These are phyloP conservation scores for Fusarium sp. DNA, from an alignment of 2,329 filamentous ascomycete genomes.

Conservation along the genomic window DNA sequence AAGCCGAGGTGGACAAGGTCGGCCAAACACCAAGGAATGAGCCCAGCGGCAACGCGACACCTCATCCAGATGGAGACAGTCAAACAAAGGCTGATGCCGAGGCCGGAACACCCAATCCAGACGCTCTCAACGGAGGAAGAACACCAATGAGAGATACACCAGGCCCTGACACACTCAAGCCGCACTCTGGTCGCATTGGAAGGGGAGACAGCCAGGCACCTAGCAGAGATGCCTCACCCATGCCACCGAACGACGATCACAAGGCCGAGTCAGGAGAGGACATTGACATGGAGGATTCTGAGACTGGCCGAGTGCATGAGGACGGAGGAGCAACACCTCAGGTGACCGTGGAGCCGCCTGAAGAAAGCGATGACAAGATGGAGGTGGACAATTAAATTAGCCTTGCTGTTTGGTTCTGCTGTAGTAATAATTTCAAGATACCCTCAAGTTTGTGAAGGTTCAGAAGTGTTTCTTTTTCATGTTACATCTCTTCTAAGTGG, in stretches of 20 bases:
- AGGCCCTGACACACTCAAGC: conserved; percentile 47
- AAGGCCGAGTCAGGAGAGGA: conserved; percentile 65
- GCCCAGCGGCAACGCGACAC: conserved; percentile 65
- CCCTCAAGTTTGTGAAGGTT: conserved; percentile 41
- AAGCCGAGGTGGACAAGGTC: conserved; percentile 60
- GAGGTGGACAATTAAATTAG: conserved; percentile 65
- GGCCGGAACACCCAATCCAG: conserved; percentile 46
- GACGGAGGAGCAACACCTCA: conserved; percentile 59
- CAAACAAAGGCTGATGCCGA: conserved; percentile 49
- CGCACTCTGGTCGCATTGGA: conserved; percentile 32
- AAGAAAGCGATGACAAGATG: conserved; percentile 70
- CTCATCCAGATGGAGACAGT: conserved; percentile 59
- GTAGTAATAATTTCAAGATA: conserved; percentile 45
- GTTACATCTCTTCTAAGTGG: conserved; percentile 27
- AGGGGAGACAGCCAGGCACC: conserved; percentile 47
- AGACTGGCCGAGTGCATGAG: conserved; percentile 55
- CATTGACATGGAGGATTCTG: conserved; percentile 68
- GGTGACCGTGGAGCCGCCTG: conserved; percentile 64
- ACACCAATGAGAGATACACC: conserved; percentile 53
- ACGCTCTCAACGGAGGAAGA: conserved; percentile 47
- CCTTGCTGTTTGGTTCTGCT: conserved; percentile 3
- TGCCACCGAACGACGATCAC: conserved; percentile 46
- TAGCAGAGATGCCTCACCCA: conserved; percentile 49
- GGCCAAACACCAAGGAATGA: conserved; percentile 65
- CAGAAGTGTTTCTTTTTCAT: conserved; percentile 15